Evolutionary conservation across 192 early-diverging fungal genomes (phyloP).

Genomic region (Coemansia erecta): DNA sequence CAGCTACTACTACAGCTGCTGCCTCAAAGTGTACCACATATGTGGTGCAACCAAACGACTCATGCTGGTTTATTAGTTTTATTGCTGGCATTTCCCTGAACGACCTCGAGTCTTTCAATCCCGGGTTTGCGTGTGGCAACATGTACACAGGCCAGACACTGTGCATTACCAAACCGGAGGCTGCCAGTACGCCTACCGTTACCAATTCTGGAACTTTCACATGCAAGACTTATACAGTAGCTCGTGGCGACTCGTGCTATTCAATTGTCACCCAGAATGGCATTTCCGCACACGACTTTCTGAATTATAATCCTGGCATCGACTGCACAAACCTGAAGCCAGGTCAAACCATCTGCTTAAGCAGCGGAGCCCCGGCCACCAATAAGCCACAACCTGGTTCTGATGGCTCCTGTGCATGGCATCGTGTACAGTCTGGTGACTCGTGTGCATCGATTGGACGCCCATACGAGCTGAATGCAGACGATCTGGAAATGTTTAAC

Average conservation of each 20-base stretch:
- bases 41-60: slow-evolving; percentile 1
- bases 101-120: neutral
- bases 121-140: neutral
- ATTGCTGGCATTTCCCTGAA: slow-evolving; percentile 1
- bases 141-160: slow-evolving; percentile 1
- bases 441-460: neutral
- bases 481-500: slow-evolving; percentile 3
- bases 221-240: neutral
- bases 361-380: neutral
- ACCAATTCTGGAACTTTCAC: neutral
- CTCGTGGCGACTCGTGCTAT: slow-evolving; percentile 6
- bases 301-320: slow-evolving; percentile 7
- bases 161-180: neutral
- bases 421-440: slow-evolving; percentile 1
- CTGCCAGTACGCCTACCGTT: neutral
- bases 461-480: neutral
- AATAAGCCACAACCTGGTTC: neutral
- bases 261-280: neutral
- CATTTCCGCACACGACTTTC: neutral
- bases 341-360: neutral
- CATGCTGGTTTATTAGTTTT: slow-evolving; percentile 8
- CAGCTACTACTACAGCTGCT: neutral
- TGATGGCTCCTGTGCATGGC: slow-evolving; percentile 1
- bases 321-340: neutral
- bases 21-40: neutral